Evolutionary conservation across 352 stramenopile species (phyloP).

Genomic region (Globisporangium lucens): DNA sequence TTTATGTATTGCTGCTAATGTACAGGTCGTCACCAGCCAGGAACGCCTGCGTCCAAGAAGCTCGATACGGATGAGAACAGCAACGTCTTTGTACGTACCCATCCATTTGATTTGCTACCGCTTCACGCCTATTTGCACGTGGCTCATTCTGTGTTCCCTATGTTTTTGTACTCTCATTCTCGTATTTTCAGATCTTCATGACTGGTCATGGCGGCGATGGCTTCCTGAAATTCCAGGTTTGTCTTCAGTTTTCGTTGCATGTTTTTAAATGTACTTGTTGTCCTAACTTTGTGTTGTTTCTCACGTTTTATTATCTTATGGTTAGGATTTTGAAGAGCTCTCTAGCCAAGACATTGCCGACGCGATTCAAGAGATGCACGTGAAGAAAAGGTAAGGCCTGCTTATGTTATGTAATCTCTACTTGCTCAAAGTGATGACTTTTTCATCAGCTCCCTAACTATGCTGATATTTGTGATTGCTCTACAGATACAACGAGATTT

Average conservation of each 20-base stretch:
- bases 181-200: constrained; percentile 70
- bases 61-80: constrained; percentile 87
- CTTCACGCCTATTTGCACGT: not conserved
- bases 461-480: not conserved
- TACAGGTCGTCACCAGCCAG: constrained; percentile 78
- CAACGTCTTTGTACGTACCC: constrained; percentile 86
- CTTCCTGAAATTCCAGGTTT: constrained; percentile 97
- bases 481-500: constrained; percentile 90
- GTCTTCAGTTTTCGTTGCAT: constrained; percentile 52
- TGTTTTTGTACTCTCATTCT: not conserved
- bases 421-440: too few species aligned
- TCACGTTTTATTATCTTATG: not conserved
- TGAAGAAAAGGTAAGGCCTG: constrained; percentile 74
- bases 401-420: not conserved
- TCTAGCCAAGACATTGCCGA: constrained; percentile 93
- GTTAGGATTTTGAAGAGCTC: constrained; percentile 93
- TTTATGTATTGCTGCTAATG: not conserved
- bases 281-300: not conserved
- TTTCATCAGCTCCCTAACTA: not conserved
- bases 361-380: constrained; percentile 93
- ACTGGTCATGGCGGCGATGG: constrained; percentile 96
- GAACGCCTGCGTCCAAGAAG: constrained; percentile 88
- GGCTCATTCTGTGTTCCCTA: constrained; percentile 3
- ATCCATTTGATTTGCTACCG: not conserved
- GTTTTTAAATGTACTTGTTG: not conserved